These are phyloP conservation scores for Diversispora eburnea DNA, from an alignment of 192 early-diverging fungal genomes.

Conservation along the genomic window DNA sequence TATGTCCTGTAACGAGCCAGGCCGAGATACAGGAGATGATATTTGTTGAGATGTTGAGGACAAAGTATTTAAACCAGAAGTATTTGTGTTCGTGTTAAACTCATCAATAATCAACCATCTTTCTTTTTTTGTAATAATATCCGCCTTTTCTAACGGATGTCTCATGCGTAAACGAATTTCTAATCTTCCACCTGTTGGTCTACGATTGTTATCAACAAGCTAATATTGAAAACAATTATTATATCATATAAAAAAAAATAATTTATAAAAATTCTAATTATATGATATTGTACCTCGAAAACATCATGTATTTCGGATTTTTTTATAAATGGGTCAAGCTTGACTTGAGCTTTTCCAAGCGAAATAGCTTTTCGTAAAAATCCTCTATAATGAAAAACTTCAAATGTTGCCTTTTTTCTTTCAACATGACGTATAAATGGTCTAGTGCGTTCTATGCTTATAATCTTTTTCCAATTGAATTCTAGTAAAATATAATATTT, in stretches of 20 bases:
- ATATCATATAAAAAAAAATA: slow-evolving; percentile 12
- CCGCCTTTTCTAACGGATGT: slow-evolving; percentile 53
- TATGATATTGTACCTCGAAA: slow-evolving; percentile 50
- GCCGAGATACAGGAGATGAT: slow-evolving; percentile 22
- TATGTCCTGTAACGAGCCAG: neutral
- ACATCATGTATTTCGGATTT: slow-evolving; percentile 65
- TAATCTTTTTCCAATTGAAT: slow-evolving; percentile 48
- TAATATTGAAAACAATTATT: slow-evolving; percentile 9
- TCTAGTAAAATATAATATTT: slow-evolving; percentile 32
- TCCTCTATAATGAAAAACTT: slow-evolving; percentile 66
- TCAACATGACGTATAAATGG: slow-evolving; percentile 62
- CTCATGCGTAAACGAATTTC: slow-evolving; percentile 62
- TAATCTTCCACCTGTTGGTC: slow-evolving; percentile 62
- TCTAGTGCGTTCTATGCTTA: slow-evolving; percentile 60
- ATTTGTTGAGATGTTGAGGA: slow-evolving; percentile 10
- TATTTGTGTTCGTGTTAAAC: slow-evolving; percentile 32
- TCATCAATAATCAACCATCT: slow-evolving; percentile 65
- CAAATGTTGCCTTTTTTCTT: slow-evolving; percentile 65
- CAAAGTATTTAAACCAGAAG: slow-evolving; percentile 23
- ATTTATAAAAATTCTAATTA: neutral
- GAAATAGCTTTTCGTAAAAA: slow-evolving; percentile 49
- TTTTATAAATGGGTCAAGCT: slow-evolving; percentile 53
- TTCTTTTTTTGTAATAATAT: slow-evolving; percentile 57
- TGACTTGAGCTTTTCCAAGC: slow-evolving; percentile 57
- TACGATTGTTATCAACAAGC: slow-evolving; percentile 40